Evolutionary conservation across 176 grass and related monocot species (phyloP).

Genomic region (Eleusine coracana): DNA sequence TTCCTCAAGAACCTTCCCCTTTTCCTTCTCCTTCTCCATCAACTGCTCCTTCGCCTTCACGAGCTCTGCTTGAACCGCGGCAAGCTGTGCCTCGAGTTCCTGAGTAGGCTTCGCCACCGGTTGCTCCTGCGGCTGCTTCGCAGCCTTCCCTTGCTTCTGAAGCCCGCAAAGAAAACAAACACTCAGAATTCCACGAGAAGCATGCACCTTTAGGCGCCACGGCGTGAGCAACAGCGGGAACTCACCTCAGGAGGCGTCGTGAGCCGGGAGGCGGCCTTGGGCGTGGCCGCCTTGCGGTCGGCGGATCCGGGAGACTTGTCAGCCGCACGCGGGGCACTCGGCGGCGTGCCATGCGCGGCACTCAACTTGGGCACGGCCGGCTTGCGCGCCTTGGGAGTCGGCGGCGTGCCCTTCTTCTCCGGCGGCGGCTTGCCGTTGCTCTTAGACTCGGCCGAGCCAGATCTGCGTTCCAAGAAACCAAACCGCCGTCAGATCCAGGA

Average conservation of each 20-base stretch:
- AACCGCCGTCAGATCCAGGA: constrained; percentile 6
- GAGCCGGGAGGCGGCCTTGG: constrained; percentile 56
- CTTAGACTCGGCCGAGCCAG: constrained; percentile 61
- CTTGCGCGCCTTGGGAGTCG: constrained; percentile 61
- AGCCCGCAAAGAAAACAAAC: not conserved
- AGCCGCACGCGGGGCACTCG: constrained; percentile 32
- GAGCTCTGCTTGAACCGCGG: constrained; percentile 54
- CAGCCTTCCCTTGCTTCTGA: constrained; percentile 59
- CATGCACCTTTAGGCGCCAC: not conserved
- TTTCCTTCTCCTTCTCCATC: constrained; percentile 68
- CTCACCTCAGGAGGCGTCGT: constrained; percentile 48
- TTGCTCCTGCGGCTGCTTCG: constrained; percentile 42
- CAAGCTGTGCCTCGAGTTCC: constrained; percentile 65
- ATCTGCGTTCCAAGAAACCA: constrained; percentile 43
- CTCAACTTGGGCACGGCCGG: constrained; percentile 47
- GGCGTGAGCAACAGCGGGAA: not conserved
- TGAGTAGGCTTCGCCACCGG: constrained; percentile 38
- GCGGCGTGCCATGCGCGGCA: constrained; percentile 46
- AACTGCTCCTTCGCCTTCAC: constrained; percentile 63
- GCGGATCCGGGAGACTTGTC: constrained; percentile 55
- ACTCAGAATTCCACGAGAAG: constrained; percentile 29
- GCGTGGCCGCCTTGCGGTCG: constrained; percentile 54
- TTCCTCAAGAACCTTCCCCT: constrained; percentile 53
- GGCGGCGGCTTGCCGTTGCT: constrained; percentile 46
- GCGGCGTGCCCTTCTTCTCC: constrained; percentile 62